Percentiles rank a stretch among this genome's conserved stretches.
Conservation (phyloP, 441 rosid species). For the Mallotus repandus region DNA sequence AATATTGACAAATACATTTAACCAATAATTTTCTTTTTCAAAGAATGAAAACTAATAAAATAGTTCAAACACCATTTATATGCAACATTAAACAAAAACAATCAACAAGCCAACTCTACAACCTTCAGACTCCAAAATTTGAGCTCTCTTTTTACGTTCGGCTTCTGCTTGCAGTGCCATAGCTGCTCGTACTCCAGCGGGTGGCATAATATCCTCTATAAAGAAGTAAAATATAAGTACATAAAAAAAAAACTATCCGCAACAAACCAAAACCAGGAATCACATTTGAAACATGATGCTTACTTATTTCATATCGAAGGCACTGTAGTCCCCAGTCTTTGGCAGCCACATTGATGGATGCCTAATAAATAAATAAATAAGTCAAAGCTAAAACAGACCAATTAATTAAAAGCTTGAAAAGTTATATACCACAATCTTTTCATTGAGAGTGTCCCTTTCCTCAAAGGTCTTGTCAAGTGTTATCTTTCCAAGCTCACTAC, state of each 20-base stretch:
- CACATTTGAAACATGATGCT: slow-evolving; percentile 22
- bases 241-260: not conserved
- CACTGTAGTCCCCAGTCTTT: slow-evolving; percentile 90
- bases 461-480: slow-evolving; percentile 96
- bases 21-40: too few relatives aligned
- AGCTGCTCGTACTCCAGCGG: slow-evolving; percentile 86
- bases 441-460: slow-evolving; percentile 88
- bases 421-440: slow-evolving; percentile 82
- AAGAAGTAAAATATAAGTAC: not conserved
- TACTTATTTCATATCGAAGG: slow-evolving; percentile 93
- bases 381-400: not conserved
- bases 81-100: not conserved
- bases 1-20: too few relatives aligned
- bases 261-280: too few relatives aligned
- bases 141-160: slow-evolving; percentile 93
- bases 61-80: too few relatives aligned
- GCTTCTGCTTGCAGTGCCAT: slow-evolving; percentile 99
- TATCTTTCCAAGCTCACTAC: slow-evolving; percentile 94
- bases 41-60: too few relatives aligned
- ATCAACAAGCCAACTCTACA: slow-evolving; percentile 13
- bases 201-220: slow-evolving; percentile 97
- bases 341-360: slow-evolving; percentile 88
- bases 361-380: slow-evolving; percentile 36
- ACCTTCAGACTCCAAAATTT: slow-evolving; percentile 95
- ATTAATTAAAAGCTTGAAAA: not conserved